Base-by-base conservation (phyloP, 257 asterid genomes). In the Scutellaria baicalensis region DNA sequence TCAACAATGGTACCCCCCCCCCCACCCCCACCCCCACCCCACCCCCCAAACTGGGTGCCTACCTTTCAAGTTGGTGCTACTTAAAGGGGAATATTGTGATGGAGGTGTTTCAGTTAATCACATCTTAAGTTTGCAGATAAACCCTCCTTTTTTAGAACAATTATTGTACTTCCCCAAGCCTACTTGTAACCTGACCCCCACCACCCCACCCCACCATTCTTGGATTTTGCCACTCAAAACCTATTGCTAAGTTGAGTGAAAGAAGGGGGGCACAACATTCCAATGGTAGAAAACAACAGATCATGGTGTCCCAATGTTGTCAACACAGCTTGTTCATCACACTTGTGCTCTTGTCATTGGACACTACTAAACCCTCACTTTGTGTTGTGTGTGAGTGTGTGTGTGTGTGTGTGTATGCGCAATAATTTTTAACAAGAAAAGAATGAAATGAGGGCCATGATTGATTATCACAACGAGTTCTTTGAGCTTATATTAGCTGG, bases 71-170 rank as follows among this genome's bases (percentile, higher is more conserved):
- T 52, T 47, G 27, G 4, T 68, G 81, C 75, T 66, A 43, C 69
- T 59, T 73, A 23, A 75, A 66, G 60, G 73, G 75, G 73, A 79
- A 83, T 80, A 72, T 68, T 80, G 83, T 75, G 88, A 80, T 68
- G 75, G 78, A 74, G 81, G 80, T 80, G 72, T 83, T 69, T 72
- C 78, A 80, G 76, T 80, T 80, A 77, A 85, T 80, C 85, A 82
- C 84, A 82, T 80, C 81, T 16, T 48, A 9, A 64, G 36, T 49
- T 27, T 71, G 51, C 11, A 75, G 81, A 82, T 75, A 75, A 64
- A 43, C 48, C 58, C 65, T 42, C 70, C 70, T 69, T 72, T 73
- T 43, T 21, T 23, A 71, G 78, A 82, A 27, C 33, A 27, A 27
- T 79, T 76, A 76, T 76, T 79, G 74, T 70, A 78, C 78, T 57